Evolutionary conservation across 345 rosid genomes (phyloP).

Genomic region (Boechera stricta): DNA sequence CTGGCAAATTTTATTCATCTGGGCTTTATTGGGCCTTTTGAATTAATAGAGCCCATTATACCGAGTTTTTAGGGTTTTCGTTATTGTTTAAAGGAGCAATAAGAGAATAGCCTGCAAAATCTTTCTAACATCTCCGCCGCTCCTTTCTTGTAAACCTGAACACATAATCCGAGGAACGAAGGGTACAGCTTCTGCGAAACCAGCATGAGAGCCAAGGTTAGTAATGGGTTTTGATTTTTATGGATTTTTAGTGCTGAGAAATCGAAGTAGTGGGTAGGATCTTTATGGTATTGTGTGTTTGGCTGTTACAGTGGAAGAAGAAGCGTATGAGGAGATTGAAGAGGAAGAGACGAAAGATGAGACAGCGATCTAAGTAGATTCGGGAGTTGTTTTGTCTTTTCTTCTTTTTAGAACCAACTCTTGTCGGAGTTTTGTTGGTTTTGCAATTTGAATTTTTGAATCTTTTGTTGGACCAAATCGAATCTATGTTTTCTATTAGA

Average conservation of each 20-base stretch:
- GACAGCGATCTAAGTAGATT: conserved; percentile 94
- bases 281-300: background rate
- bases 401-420: conserved; percentile 12
- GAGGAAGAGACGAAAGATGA: conserved; percentile 99
- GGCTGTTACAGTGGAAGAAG: conserved; percentile 85
- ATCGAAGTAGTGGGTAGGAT: background rate
- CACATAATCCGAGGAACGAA: background rate
- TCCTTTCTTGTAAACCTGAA: background rate
- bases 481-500: conserved; percentile 23
- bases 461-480: conserved; percentile 32
- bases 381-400: background rate
- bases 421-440: conserved; percentile 39
- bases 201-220: conserved; percentile 45
- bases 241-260: background rate
- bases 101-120: background rate
- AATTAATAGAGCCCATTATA: conserved; percentile 9
- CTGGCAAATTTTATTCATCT: background rate
- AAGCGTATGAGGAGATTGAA: conserved; percentile 99
- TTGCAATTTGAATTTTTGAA: conserved; percentile 12
- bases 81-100: conserved; percentile 17
- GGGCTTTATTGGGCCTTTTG: conserved; percentile 8
- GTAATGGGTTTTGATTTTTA: background rate
- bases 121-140: conserved; percentile 34
- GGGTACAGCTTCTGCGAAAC: background rate
- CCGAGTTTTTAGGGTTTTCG: conserved; percentile 28